phyloP scores from a whole-genome alignment of 2,329 filamentous ascomycete species.

The Fusarium acutatum region DNA sequence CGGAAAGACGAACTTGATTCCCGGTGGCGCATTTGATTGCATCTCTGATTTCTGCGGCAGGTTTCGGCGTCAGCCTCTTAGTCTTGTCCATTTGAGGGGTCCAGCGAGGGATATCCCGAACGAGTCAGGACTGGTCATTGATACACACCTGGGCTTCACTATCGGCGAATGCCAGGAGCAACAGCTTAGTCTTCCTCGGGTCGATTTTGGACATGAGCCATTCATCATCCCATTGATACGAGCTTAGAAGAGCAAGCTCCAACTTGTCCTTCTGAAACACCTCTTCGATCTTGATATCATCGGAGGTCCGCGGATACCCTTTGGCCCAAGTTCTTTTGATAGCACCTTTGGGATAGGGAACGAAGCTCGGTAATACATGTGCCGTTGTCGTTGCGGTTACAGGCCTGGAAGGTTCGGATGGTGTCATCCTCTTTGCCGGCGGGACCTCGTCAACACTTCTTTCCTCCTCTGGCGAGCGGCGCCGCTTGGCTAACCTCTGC shows the following conservation, averaged over 20 bases:
- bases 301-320: constrained; percentile 65
- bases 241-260: constrained; percentile 81
- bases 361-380: constrained; percentile 34
- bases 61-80: constrained; percentile 28
- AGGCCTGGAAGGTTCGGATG: constrained; percentile 10
- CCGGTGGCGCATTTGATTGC: constrained; percentile 57
- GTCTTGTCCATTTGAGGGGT: constrained; percentile 3
- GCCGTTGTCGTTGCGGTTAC: neutral
- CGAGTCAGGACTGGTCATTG: constrained; percentile 7
- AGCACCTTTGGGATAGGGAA: constrained; percentile 63
- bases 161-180: constrained; percentile 66
- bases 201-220: constrained; percentile 82
- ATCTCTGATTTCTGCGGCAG: constrained; percentile 55
- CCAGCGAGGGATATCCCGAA: constrained; percentile 1
- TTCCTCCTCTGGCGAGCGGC: constrained; percentile 37
- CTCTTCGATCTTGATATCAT: constrained; percentile 90
- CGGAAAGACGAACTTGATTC: constrained; percentile 81
- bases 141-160: constrained; percentile 60
- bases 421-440: constrained; percentile 38
- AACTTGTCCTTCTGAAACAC: constrained; percentile 78
- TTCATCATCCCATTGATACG: constrained; percentile 84
- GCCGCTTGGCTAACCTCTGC: constrained; percentile 70
- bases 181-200: constrained; percentile 65
- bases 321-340: constrained; percentile 85
- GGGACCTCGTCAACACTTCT: constrained; percentile 43